Conservation (phyloP, 73 alveolate species). For the Blepharisma stoltei region DNA sequence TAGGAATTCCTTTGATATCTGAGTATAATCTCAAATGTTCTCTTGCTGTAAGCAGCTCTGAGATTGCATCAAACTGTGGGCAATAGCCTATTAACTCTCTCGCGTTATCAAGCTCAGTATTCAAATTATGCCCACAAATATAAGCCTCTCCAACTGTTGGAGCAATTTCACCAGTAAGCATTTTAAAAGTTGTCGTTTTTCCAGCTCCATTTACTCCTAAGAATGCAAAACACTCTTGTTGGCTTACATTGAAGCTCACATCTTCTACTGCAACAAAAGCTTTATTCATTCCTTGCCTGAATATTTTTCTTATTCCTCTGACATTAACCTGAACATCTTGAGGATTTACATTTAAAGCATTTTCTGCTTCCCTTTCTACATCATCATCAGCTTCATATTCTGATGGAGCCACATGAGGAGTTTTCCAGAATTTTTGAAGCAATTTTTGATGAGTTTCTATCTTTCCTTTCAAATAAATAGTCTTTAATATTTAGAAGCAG, state of each 20-base stretch:
- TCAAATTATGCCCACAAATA: constrained; percentile 81
- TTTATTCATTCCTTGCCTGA: constrained; percentile 43
- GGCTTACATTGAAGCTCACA: constrained; percentile 84
- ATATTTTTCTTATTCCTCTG: constrained; percentile 61
- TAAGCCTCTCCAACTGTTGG: constrained; percentile 85
- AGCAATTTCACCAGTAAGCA: constrained; percentile 85
- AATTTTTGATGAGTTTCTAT: constrained; percentile 36
- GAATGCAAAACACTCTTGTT: constrained; percentile 96
- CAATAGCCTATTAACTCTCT: constrained; percentile 94
- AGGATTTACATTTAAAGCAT: constrained; percentile 44
- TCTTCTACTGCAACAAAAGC: constrained; percentile 81
- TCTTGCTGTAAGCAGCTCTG: constrained; percentile 86
- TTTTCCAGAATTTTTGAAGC: constrained; percentile 29
- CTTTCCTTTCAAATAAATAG: no score
- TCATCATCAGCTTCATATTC: constrained; percentile 63
- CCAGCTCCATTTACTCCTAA: constrained; percentile 99
- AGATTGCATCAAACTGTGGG: constrained; percentile 95
- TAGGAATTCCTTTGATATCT: constrained; percentile 86
- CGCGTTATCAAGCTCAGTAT: constrained; percentile 65
- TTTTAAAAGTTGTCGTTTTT: constrained; percentile 93
- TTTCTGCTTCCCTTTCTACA: constrained; percentile 66
- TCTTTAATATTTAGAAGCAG: no score
- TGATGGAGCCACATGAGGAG: constrained; percentile 26
- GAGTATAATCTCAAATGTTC: constrained; percentile 95
- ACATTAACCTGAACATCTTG: constrained; percentile 50